Evolutionary conservation across 2,329 filamentous ascomycete species (phyloP).

Genomic region (Pseudopithomyces chartarum): DNA sequence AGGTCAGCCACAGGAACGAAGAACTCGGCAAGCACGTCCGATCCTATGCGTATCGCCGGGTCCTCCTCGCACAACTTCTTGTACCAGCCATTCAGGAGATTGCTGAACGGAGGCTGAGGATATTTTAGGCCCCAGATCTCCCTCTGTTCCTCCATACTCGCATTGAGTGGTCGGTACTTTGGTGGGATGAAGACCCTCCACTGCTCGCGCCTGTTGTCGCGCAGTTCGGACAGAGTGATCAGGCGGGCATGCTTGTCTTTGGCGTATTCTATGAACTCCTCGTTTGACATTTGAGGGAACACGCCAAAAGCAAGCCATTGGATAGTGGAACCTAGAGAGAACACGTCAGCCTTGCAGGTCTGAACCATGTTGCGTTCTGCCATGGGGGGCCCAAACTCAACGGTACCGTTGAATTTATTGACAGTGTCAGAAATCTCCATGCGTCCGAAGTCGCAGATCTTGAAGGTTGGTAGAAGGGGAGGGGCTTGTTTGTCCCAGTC

Average conservation of each 20-base stretch:
- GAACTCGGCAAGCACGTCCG: background rate
- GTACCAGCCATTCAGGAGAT: conserved; percentile 6
- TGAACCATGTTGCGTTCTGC: background rate
- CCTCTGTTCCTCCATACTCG: conserved; percentile 5
- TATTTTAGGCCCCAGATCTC: background rate
- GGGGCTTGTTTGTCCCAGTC: conserved; percentile 5
- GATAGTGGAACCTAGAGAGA: conserved; percentile 26
- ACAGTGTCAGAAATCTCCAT: conserved; percentile 7
- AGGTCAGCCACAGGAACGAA: background rate
- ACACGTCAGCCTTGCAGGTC: conserved; percentile 26
- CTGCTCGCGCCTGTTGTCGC: background rate
- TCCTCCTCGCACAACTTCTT: background rate
- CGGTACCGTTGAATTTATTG: conserved; percentile 18
- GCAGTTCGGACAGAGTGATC: background rate
- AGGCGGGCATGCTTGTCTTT: background rate
- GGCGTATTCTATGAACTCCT: conserved; percentile 10
- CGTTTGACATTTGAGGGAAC: conserved; percentile 11
- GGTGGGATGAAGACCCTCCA: conserved; percentile 10
- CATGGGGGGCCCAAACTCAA: conserved; percentile 25
- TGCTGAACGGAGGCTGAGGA: background rate
- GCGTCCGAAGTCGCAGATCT: conserved; percentile 28
- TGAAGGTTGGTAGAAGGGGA: conserved; percentile 27
- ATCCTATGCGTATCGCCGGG: background rate
- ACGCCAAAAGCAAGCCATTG: conserved; percentile 23
- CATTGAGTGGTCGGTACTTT: conserved; percentile 16